These are phyloP conservation scores for Eucalyptus regnans DNA, from an alignment of 345 rosid species.

Conservation along the genomic window DNA sequence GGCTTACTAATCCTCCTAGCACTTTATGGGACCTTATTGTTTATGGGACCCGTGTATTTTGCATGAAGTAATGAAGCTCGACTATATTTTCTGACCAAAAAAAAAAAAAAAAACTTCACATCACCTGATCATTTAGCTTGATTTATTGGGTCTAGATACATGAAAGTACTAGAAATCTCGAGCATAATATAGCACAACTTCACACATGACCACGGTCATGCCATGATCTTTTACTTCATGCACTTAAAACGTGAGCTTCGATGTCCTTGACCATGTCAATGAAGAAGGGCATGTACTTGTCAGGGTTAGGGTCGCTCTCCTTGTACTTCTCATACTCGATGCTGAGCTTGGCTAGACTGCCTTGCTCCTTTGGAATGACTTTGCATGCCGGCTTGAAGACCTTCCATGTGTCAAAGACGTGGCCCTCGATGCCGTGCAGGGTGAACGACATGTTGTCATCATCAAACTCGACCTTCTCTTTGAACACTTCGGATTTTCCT, in stretches of 20 bases:
- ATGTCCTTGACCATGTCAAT: background rate
- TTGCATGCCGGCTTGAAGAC: background rate
- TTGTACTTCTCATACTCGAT: background rate
- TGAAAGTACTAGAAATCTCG: background rate
- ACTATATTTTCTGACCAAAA: too few species aligned
- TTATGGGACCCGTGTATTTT: too few species aligned
- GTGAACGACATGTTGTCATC: constrained; percentile 2
- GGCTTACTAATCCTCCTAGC: too few species aligned
- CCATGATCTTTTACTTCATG: background rate
- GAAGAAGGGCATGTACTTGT: background rate
- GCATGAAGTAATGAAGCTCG: too few species aligned
- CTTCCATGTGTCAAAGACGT: constrained; percentile 11
- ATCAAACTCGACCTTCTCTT: constrained; percentile 7
- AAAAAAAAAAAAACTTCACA: too few species aligned
- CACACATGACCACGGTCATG: background rate
- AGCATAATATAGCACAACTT: background rate
- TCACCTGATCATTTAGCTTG: background rate
- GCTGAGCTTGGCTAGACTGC: background rate
- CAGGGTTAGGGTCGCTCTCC: background rate
- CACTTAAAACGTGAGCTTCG: background rate
- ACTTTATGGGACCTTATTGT: too few species aligned
- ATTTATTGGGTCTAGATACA: background rate
- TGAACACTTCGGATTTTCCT: constrained; percentile 8
- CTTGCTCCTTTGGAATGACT: background rate
- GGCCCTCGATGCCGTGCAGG: constrained; percentile 12